These are phyloP conservation scores for Trichosporon ovoides DNA, from an alignment of 1,284 basidiomycete species.

Conservation along the genomic window DNA sequence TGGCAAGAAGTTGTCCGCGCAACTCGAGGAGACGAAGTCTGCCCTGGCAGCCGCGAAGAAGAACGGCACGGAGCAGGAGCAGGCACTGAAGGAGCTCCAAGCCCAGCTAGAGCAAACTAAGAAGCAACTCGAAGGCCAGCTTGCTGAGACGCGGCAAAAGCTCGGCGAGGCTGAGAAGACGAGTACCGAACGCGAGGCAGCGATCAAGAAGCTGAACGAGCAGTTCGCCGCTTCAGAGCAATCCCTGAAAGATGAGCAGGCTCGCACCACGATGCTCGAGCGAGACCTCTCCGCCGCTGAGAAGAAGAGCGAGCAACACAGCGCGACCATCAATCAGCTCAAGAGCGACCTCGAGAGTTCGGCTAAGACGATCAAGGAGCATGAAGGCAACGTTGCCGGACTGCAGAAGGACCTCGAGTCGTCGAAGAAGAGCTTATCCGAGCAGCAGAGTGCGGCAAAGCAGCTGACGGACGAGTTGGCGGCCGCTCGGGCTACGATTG, in stretches of 20 bases:
- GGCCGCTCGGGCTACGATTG: neutral
- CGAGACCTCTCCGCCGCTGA: neutral
- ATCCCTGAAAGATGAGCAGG: neutral
- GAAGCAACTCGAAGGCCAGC: neutral
- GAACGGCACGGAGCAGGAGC: neutral
- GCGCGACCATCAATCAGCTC: neutral
- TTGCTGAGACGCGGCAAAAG: no score
- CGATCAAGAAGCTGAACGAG: neutral
- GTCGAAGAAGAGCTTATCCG: neutral
- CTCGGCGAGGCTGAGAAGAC: neutral
- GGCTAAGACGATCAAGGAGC: conserved; percentile 7
- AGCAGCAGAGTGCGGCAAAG: neutral
- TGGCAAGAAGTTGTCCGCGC: neutral
- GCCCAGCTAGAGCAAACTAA: neutral
- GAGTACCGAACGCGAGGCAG: neutral
- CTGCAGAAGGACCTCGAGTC: conserved; percentile 7
- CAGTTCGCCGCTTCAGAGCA: neutral
- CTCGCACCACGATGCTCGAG: neutral
- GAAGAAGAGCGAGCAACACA: conserved; percentile 2
- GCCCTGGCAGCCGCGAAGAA: neutral
- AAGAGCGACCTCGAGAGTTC: conserved; percentile 10
- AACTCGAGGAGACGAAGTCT: conserved; percentile 5
- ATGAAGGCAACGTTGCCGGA: conserved; percentile 9
- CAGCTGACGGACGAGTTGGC: neutral
- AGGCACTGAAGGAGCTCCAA: neutral